Evolutionary conservation across 2,329 filamentous ascomycete species (phyloP), one percentile per base, ranked within the genome.

Genomic region (Ceratocystiopsis brevicomis): DNA sequence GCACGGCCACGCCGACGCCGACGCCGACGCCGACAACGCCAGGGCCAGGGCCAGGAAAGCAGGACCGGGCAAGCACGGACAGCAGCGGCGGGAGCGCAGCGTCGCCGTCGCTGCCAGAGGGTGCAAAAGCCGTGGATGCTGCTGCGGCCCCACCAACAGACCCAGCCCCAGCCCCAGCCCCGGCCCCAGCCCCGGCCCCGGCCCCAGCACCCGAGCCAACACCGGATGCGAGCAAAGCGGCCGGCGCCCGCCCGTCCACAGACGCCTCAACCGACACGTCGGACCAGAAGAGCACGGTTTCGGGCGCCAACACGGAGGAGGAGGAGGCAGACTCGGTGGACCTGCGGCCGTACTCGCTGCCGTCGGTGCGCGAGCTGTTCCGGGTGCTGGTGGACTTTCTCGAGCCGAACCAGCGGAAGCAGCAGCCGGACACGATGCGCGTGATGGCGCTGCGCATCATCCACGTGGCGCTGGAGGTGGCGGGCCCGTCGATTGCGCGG

Each of bases 381-480:
- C 71, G 90, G 43, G 90, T 96, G 37, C 66, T 98, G 21, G 88
- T 96, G 38, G 88, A 93, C 57, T 77, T 98, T 15, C 64, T 98
- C 21, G 86, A 98, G 56, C 90, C 92, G 1, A 83, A 94, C 54
- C 88, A 96, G 59, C 78, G 76, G 42, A 83, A 88, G 52, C 84
- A 95, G 58, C 84, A 95, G 58, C 92, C 86, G 3, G 90, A 98
- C 56, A 80, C 84, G 1, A 90, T 96, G 80, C 76, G 88, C 52
- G 85, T 98, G 37, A 98, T 98, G 87, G 90, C 90, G 16, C 64
- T 98, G 50, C 77, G 90, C 38, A 96, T 98, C 49, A 90, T 98
- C 44, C 90, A 98, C 58, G 90, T 98, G 38, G 90, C 90, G 2
- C 71, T 98, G 18, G 90, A 98, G 61, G 88, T 98, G 45, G 86